phyloP scores from a whole-genome alignment of 2,329 filamentous ascomycete genomes.

The Talaromyces rugulosus region DNA sequence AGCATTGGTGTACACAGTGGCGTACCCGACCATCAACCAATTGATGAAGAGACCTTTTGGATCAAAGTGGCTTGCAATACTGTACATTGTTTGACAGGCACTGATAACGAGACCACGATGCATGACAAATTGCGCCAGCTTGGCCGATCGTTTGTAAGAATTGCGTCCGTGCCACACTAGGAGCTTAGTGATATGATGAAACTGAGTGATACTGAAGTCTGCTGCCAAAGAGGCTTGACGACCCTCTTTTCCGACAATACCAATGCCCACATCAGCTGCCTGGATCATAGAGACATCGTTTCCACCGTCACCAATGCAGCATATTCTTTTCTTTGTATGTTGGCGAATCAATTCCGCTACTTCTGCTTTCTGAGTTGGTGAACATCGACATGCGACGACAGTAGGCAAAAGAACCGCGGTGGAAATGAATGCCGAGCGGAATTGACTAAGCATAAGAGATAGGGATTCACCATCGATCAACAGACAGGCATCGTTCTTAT shows the following conservation, averaged over 20 bases:
- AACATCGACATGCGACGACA: constrained; percentile 94
- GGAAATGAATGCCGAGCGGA: constrained; percentile 79
- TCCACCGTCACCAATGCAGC: constrained; percentile 95
- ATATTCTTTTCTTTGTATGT: constrained; percentile 90
- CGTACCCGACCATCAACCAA: constrained; percentile 95
- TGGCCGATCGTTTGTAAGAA: constrained; percentile 92
- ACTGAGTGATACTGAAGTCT: constrained; percentile 95
- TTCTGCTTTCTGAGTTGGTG: constrained; percentile 94
- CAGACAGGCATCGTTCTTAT: constrained; percentile 79
- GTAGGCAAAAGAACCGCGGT: constrained; percentile 82
- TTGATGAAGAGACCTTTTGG: constrained; percentile 93
- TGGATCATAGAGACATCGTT: constrained; percentile 99
- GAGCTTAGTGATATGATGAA: constrained; percentile 89
- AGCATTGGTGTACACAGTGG: constrained; percentile 88
- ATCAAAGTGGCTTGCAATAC: constrained; percentile 86
- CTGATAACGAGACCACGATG: constrained; percentile 93
- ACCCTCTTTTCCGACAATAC: constrained; percentile 97
- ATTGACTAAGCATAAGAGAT: constrained; percentile 74
- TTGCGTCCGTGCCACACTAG: constrained; percentile 99
- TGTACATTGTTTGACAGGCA: constrained; percentile 96
- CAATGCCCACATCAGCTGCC: constrained; percentile 93
- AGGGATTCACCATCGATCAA: constrained; percentile 94
- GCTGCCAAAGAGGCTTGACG: constrained; percentile 90
- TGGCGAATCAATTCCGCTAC: constrained; percentile 85
- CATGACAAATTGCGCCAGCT: constrained; percentile 96